These are phyloP conservation scores for Pneumocystis wakefieldiae DNA, from an alignment of 1,139 yeast species.

Conservation along the genomic window DNA sequence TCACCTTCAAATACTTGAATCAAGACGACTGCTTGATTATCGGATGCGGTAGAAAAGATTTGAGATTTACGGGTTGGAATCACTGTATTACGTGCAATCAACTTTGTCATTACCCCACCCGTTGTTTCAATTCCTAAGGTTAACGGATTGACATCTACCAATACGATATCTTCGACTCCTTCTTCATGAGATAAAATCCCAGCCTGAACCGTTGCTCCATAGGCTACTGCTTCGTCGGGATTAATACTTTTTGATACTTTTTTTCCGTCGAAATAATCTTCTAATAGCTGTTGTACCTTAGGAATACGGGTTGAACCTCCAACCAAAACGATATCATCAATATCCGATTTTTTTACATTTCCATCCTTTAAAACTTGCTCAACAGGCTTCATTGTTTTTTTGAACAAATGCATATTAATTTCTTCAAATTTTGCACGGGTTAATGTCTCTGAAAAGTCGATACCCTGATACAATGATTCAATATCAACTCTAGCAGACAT, in stretches of 20 bases:
- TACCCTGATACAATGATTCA: conserved; percentile 89
- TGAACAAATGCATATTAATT: conserved; percentile 71
- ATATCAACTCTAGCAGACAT: conserved; percentile 82
- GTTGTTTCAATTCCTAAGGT: conserved; percentile 94
- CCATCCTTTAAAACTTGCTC: conserved; percentile 85
- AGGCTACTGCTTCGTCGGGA: conserved; percentile 96
- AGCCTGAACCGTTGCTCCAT: conserved; percentile 96
- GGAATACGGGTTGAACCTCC: conserved; percentile 99
- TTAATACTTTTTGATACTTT: conserved; percentile 90
- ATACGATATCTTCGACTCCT: conserved; percentile 66
- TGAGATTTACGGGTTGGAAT: conserved; percentile 95
- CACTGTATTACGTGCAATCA: conserved; percentile 91
- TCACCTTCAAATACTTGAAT: conserved; percentile 97
- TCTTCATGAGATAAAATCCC: conserved; percentile 87
- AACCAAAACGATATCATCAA: conserved; percentile 84
- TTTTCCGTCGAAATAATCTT: conserved; percentile 78
- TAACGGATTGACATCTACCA: conserved; percentile 86
- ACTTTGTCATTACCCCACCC: conserved; percentile 95
- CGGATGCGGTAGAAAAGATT: conserved; percentile 92
- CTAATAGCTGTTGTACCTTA: conserved; percentile 82
- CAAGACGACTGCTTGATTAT: conserved; percentile 92
- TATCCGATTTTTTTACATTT: conserved; percentile 63
- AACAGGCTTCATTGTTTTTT: conserved; percentile 82
- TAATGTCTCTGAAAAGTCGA: conserved; percentile 82
- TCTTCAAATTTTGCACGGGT: conserved; percentile 95